Percentiles rank a stretch among this genome's conserved stretches.
Evolutionary conservation across 768 basidiomycete genomes (phyloP).

Genomic region (Cantharellus cinnabarinus): DNA sequence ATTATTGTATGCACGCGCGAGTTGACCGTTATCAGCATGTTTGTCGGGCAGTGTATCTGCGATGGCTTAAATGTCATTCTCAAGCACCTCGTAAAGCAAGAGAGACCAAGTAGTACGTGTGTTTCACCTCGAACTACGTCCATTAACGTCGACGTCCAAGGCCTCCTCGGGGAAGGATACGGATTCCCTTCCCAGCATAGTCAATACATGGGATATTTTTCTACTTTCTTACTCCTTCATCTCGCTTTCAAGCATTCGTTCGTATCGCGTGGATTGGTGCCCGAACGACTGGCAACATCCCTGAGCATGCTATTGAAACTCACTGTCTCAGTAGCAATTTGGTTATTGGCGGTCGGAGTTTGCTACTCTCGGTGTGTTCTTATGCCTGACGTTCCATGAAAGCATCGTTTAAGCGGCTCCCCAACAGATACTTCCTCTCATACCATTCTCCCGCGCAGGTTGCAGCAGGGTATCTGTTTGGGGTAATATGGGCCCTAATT

Average conservation of each 20-base stretch:
- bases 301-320: constrained; percentile 26
- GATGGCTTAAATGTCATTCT: constrained; percentile 50
- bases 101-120: constrained; percentile 37
- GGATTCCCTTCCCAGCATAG: constrained; percentile 81
- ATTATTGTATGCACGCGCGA: constrained; percentile 60
- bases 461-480: constrained; percentile 52
- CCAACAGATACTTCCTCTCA: constrained; percentile 37
- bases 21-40: constrained; percentile 63
- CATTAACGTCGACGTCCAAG: constrained; percentile 16
- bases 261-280: constrained; percentile 26
- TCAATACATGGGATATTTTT: constrained; percentile 80
- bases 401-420: neutral
- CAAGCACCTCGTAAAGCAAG: constrained; percentile 46
- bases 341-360: constrained; percentile 39
- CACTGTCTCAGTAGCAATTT: constrained; percentile 28
- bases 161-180: constrained; percentile 45
- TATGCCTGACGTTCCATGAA: neutral
- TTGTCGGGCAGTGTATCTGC: constrained; percentile 55
- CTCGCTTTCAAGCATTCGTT: constrained; percentile 51
- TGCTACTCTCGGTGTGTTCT: constrained; percentile 54
- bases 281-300: constrained; percentile 19
- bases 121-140: neutral
- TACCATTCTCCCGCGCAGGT: constrained; percentile 63
- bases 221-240: constrained; percentile 56
- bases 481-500: constrained; percentile 25